Conservation (phyloP, 2,329 filamentous ascomycete species). For the Escovopsis sp. region DNA sequence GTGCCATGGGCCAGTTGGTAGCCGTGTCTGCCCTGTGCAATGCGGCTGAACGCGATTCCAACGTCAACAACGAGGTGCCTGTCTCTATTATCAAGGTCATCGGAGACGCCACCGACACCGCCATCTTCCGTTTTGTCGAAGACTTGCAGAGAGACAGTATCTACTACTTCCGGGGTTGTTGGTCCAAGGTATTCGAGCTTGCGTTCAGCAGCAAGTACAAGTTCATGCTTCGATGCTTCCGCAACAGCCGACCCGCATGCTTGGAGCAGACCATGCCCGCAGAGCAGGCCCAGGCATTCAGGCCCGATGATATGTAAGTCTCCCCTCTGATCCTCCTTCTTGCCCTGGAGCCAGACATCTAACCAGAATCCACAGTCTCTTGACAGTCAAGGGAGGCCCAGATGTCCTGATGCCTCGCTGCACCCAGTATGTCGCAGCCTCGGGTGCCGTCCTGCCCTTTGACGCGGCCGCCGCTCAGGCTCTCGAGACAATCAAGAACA, state of each 20-base stretch:
- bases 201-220: conserved; percentile 78
- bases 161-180: conserved; percentile 42
- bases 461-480: conserved; percentile 26
- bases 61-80: conserved; percentile 42
- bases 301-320: conserved; percentile 22
- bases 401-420: conserved; percentile 57
- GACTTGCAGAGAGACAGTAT: conserved; percentile 38
- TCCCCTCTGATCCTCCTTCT: conserved; percentile 1
- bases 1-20: conserved; percentile 40
- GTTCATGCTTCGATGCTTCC: conserved; percentile 56
- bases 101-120: conserved; percentile 64
- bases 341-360: neutral
- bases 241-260: conserved; percentile 21
- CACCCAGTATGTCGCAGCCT: conserved; percentile 37
- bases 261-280: conserved; percentile 23
- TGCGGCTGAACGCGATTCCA: conserved; percentile 58
- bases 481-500: conserved; percentile 48
- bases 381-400: conserved; percentile 69
- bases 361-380: conserved; percentile 22
- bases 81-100: conserved; percentile 49
- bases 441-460: conserved; percentile 39
- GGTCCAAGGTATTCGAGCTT: conserved; percentile 52
- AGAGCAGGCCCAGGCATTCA: conserved; percentile 20
- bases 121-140: conserved; percentile 58
- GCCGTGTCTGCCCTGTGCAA: conserved; percentile 56